Percentiles rank a stretch among this genome's conserved stretches.
These are phyloP conservation scores for Aspergillus neotritici DNA, from an alignment of 2,329 filamentous ascomycete species.

Conservation along the genomic window DNA sequence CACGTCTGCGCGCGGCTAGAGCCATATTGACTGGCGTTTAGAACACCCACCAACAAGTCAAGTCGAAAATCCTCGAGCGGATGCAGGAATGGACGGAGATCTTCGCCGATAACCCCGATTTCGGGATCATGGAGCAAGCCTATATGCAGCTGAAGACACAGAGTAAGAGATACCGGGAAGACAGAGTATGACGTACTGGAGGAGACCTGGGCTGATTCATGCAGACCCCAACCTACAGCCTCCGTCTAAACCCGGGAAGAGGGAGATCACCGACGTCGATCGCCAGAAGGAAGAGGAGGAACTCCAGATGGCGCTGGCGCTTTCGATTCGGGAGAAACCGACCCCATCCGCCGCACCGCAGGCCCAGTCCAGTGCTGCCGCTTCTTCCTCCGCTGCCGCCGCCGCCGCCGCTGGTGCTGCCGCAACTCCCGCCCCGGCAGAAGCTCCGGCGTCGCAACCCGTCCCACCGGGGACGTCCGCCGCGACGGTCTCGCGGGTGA, in stretches of 20 bases:
- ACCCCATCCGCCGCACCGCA: conserved; percentile 33
- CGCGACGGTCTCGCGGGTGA: conserved; percentile 88
- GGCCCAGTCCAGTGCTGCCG: conserved; percentile 32
- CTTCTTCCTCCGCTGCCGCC: conserved; percentile 33
- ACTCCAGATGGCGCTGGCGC: conserved; percentile 86
- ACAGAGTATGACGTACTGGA: neutral
- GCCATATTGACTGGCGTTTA: conserved; percentile 20
- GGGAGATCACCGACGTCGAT: conserved; percentile 80
- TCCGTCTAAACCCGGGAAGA: conserved; percentile 90
- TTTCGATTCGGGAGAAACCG: conserved; percentile 83
- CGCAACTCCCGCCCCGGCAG: conserved; percentile 30
- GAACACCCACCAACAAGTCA: conserved; percentile 94
- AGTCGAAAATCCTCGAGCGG: conserved; percentile 91
- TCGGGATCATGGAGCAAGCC: conserved; percentile 96
- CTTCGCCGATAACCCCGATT: conserved; percentile 81
- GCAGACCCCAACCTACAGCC: conserved; percentile 82
- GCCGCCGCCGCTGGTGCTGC: conserved; percentile 32
- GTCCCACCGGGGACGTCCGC: conserved; percentile 82
- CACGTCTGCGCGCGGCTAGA: neutral
- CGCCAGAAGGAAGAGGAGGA: conserved; percentile 95
- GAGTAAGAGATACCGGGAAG: conserved; percentile 40
- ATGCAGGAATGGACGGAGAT: conserved; percentile 97
- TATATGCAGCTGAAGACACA: conserved; percentile 77
- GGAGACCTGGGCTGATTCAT: conserved; percentile 31
- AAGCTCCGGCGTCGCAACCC: conserved; percentile 48